Evolutionary conservation across 108 stramenopile genomes (phyloP), one percentile per base, ranked within the genome.

Genomic region (Cyclotella baltica): DNA sequence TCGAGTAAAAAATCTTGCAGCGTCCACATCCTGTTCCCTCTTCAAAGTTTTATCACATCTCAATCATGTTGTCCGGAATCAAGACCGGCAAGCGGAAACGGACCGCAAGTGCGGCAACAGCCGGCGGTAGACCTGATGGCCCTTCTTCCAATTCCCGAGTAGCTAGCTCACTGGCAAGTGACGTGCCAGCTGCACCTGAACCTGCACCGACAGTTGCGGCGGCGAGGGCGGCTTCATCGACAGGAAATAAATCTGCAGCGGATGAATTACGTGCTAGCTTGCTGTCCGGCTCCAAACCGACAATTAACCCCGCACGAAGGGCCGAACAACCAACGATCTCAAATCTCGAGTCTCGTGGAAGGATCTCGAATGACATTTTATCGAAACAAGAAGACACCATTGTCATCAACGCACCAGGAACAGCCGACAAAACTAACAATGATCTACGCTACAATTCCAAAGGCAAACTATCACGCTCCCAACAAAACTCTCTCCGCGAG

Each of bases 11-110:
- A n/a, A n/a, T n/a, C n/a, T n/a, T n/a, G n/a, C n/a, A n/a, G n/a
- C n/a, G n/a, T n/a, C n/a, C n/a, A n/a, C n/a, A n/a, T n/a, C n/a
- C n/a, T n/a, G n/a, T n/a, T n/a, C n/a, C n/a, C n/a, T n/a, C n/a
- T n/a, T n/a, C n/a, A n/a, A n/a, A n/a, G n/a, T n/a, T n/a, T n/a
- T n/a, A n/a, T n/a, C n/a, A n/a, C n/a, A n/a, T n/a, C n/a, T 46
- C n/a, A 55, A 75, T 25, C 62, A 92, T 92, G 91, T 50, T 92
- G 11, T 85, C 87, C 3, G 88, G 91, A 69, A 89, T 92, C 66
- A 81, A 80, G 53, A 83, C 78, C 13, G 91, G 91, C 18, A 92
- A 92, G 72, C 62, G 75, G 33, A 89, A 89, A 72, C 67, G 83
- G 38, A 83, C 86, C 55, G 61, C 69, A 20, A 16, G 6, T 29